Evolutionary conservation across 306 rosid species (phyloP).

Genomic region (Cicer pinnatifidum): DNA sequence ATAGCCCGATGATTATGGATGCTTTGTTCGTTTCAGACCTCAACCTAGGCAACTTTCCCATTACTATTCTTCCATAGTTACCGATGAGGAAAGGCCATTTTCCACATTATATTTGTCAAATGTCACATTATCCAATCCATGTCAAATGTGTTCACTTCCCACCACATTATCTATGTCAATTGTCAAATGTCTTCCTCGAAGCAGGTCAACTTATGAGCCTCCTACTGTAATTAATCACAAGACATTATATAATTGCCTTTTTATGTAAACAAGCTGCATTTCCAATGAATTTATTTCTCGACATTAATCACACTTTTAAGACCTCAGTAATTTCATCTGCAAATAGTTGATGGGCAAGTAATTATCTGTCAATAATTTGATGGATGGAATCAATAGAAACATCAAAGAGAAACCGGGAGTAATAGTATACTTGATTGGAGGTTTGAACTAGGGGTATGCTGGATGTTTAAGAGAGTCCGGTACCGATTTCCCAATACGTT

Average conservation of each 20-base stretch:
- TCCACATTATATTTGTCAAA: background rate
- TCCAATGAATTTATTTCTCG: background rate
- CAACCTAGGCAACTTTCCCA: background rate
- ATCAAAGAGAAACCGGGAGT: background rate
- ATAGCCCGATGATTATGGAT: background rate
- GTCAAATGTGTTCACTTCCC: background rate
- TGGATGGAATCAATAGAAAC: background rate
- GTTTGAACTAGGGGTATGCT: background rate
- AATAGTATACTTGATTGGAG: slow-evolving; percentile 7
- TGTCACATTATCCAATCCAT: background rate
- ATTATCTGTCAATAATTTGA: slow-evolving; percentile 25
- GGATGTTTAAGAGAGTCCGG: background rate
- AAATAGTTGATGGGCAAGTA: background rate
- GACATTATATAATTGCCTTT: background rate
- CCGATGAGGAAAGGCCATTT: slow-evolving; percentile 1
- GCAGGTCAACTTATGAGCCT: background rate
- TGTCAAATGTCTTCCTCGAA: background rate
- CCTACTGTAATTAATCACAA: background rate
- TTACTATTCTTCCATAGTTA: background rate
- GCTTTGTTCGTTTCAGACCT: background rate
- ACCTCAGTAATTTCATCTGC: slow-evolving; percentile 15
- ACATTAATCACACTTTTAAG: background rate
- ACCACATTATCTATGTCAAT: background rate
- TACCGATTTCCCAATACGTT: background rate
- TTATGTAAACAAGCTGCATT: background rate